These are phyloP conservation scores for Fusarium euwallaceae DNA, from an alignment of 2,329 filamentous ascomycete genomes.

Conservation along the genomic window DNA sequence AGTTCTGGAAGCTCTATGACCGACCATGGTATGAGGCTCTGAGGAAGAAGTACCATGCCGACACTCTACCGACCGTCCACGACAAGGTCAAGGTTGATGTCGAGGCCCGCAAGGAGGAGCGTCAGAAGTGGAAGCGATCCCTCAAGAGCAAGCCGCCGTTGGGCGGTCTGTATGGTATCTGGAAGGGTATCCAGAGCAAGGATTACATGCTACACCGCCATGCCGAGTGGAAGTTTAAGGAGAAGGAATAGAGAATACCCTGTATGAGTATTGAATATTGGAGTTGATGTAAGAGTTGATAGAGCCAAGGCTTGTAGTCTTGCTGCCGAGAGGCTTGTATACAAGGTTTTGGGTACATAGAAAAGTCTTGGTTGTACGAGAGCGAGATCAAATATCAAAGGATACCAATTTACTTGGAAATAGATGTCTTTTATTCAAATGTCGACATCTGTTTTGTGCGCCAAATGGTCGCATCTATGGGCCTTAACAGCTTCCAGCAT, in stretches of 20 bases:
- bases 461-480: constrained; percentile 40
- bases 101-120: constrained; percentile 57
- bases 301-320: constrained; percentile 10
- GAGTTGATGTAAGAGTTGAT: constrained; percentile 18
- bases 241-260: constrained; percentile 42
- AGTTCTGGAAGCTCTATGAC: constrained; percentile 77
- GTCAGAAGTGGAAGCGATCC: constrained; percentile 55
- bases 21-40: constrained; percentile 72
- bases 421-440: constrained; percentile 42
- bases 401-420: constrained; percentile 16
- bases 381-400: not conserved
- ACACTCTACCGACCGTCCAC: constrained; percentile 74
- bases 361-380: not conserved
- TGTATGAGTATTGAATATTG: constrained; percentile 15
- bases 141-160: constrained; percentile 66
- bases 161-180: constrained; percentile 71
- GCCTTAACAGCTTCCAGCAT: constrained; percentile 35
- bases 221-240: constrained; percentile 67
- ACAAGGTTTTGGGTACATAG: not conserved
- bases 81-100: constrained; percentile 76
- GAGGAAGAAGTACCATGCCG: constrained; percentile 72
- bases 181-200: constrained; percentile 68
- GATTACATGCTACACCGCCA: constrained; percentile 67
- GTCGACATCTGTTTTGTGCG: constrained; percentile 30
- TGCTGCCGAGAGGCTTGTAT: not conserved